Evolutionary conservation across 2,329 filamentous ascomycete species (phyloP), one percentile per base, ranked within the genome.

Genomic region (Alternaria gaisen): DNA sequence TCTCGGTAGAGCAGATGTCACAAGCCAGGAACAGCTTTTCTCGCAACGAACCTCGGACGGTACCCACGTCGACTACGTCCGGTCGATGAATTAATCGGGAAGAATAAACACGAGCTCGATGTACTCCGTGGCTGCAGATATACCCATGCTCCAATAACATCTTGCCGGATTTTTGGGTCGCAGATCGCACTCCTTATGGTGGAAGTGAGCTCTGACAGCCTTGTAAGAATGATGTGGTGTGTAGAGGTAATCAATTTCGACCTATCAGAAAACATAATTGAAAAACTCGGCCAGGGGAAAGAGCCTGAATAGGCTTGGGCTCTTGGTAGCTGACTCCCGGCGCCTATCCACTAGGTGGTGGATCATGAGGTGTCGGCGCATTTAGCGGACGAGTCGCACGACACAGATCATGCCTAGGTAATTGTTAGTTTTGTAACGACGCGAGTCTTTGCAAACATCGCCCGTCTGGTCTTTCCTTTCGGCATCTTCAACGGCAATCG

Each of bases 111-210:
- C 20, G 16, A 58, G 46, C 44, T 36, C 22, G n/a, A 58, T 40
- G 42, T 36, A 42, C 61, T 59, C 68, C 69, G 66, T 70, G 50
- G 28, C 51, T 66, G 65, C 66, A 69, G 63, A 65, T 63, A 61
- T 46, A 66, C 34, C 67, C 70, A 56, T 60, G 55, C 47, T 47
- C 22, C 20, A 40, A 42, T 43, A 55, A 11, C 50, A 51, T 53
- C 24, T 41, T 59, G 24, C 54, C 12, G 24, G 28, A 42, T 52
- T 28, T 36, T 55, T 40, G 53, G 34, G 42, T 38, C 38, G 63
- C 47, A 58, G 63, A 64, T 64, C 56, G 18, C n/a, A n/a, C 46
- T 53, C 20, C 22, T 54, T 68, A 36, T 26, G 44, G 59, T 38
- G 22, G 41, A 26, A 40, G 30, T 41, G 51, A 38, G 48, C 46